These are phyloP conservation scores for Ormosia emarginata DNA, from an alignment of 306 rosid species.

Conservation along the genomic window DNA sequence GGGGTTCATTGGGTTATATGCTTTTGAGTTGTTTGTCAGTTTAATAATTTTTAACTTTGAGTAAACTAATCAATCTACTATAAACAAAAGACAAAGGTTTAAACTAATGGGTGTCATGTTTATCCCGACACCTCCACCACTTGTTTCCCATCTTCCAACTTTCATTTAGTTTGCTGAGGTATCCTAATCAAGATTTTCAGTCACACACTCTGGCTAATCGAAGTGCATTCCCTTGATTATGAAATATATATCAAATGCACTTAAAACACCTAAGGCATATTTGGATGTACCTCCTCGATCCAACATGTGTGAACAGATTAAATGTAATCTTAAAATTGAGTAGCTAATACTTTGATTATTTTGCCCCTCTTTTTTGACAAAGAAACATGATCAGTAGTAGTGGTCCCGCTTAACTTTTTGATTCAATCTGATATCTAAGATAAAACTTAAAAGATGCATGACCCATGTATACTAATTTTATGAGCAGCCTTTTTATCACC, in stretches of 20 bases:
- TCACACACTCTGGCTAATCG: conserved; percentile 28
- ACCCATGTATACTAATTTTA: too few species aligned
- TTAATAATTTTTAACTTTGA: background rate
- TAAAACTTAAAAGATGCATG: background rate
- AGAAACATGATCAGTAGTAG: background rate
- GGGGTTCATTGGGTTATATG: conserved; percentile 35
- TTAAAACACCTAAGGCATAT: background rate
- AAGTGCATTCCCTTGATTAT: conserved; percentile 11
- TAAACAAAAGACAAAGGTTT: background rate
- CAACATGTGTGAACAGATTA: conserved; percentile 7
- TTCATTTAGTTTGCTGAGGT: conserved; percentile 12
- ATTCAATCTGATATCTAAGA: too few species aligned
- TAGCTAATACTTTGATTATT: background rate
- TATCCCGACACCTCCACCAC: conserved; percentile 49
- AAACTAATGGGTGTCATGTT: conserved; percentile 47
- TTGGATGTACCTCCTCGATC: background rate
- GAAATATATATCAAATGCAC: background rate
- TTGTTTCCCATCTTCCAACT: conserved; percentile 64
- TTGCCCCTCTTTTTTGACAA: background rate
- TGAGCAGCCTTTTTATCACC: background rate
- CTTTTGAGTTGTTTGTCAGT: conserved; percentile 35
- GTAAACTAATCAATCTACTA: background rate
- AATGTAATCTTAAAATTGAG: background rate
- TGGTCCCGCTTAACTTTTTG: background rate
- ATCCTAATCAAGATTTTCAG: conserved; percentile 23